Evolutionary conservation across 108 stramenopile species (phyloP), one percentile per base, ranked within the genome.

Genomic region (Discostella stelligeroides): DNA sequence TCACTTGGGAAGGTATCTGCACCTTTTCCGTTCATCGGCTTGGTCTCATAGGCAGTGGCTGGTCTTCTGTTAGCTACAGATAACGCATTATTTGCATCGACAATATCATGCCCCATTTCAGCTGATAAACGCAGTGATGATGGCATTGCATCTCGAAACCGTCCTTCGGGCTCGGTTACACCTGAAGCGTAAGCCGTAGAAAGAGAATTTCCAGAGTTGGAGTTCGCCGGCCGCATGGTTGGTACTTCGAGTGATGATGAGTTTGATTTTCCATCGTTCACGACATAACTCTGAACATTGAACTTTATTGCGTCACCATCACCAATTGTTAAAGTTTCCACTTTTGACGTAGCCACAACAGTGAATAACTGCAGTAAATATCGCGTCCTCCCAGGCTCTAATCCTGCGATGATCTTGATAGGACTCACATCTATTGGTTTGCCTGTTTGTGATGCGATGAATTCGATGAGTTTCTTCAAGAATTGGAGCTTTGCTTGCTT

Each of bases 361-460:
- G 77, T 83, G 43, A 88, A 73, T 15, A 91, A 59, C 68, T 94
- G 92, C 40, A 95, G 71, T 30, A 95, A 68, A 17, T 63, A 63
- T 59, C 92, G 84, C 0, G 94, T 95, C 9, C 72, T 71, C 24
- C 89, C 88, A 6, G 90, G 67, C 40, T 95, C 94, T 42, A 88
- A 72, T 7, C 94, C 94, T 2, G 90, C 83, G 14, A 91, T 83
- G 28, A 95, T 85, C 43, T 88, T 88, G 41, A 46, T 54, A 5
- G 94, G 84, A 18, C 73, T 68, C 15, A 87, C 88, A 21, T 88
- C 75, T 14, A 88, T 65, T 7, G 63, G 45, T 8, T 66, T 81
- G 24, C 76, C 64, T 4, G 79, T 45, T 37, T 66, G 53, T 18
- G 21, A 21, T n/a, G 82, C 87, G 24, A 89, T 74, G 23, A 72